Evolutionary conservation across 352 stramenopile species (phyloP), one percentile per base, ranked within the genome.

Genomic region (Phytophthora pistaciae): DNA sequence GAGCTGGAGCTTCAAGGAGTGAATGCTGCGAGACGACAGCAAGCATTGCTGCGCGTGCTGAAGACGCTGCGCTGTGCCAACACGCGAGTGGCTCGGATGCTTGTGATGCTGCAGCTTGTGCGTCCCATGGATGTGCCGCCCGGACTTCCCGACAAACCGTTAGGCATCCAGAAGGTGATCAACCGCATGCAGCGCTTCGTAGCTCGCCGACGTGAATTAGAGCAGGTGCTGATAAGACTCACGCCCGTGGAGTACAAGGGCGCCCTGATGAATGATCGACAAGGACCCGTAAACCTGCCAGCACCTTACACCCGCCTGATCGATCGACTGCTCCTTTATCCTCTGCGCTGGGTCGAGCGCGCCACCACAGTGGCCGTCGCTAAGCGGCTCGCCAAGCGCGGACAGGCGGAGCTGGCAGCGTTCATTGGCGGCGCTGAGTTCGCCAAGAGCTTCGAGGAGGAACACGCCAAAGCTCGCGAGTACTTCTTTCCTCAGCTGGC

Each of bases 341-440:
- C 88, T 0, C 38, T 94, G 13, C 82, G 73, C 29, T 91, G 72
- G 68, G 67, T 94, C 5, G 73, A 87, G 18, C 77, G 77, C 25
- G 65, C 84, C 6, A 89, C 87, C 33, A 84, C 77, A 11, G 74
- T 92, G 1, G 72, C 81, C 0, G 56, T 89, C 14, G 88, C 87
- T 1, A 77, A 74, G 14, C 74, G 78, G 38, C 60, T 94, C 1
- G 87, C 85, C 21, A 85, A 82, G 18, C 81, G 78, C 31, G 87
- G 87, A 8, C 62, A 88, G 29, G 68, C 71, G 3, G 67, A 87
- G 33, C 58, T 96, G 0, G 84, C 85, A 1, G 40, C 62, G 3
- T 88, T 96, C 23, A 61, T 96, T 16, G 84, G 87, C 23, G 85
- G 85, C 7, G 79, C 74, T 1, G 79, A 91, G 56, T 96, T 94